Evolutionary conservation across 2,329 filamentous ascomycete genomes (phyloP), one percentile per base, ranked within the genome.

Genomic region (Ophiocordyceps australis): DNA sequence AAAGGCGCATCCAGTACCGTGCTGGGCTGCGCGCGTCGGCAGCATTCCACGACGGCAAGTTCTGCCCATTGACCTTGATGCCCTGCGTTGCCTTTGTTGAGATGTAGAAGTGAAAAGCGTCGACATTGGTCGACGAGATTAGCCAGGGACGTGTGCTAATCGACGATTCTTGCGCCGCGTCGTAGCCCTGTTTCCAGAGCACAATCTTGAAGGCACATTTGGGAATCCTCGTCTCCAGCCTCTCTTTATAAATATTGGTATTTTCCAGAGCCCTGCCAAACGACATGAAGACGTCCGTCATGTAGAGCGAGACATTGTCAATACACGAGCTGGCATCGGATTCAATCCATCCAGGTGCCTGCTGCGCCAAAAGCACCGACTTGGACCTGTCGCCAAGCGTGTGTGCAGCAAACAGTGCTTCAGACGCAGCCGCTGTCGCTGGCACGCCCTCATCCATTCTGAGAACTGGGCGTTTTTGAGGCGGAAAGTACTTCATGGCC

Each of bases 121-220:
- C 62, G 3, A 60, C 48, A 29, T 59, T 47, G 5, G 36, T 35
- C 2, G 33, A 20, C 11, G 49, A 38, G 25, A 54, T 35, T 15
- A 40, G 31, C 53, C 56, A 50, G 24, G 55, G 43, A 29, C 49
- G 55, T 59, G 72, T 29, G 63, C 59, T 34, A 65, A 67, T 26
- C 63, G 63, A 19, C 56, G 55, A 26, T 14, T 65, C 60, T 24
- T 57, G 60, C 25, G 55, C 55, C 7, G 64, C 58, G 30, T 80
- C 74, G 30, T 74, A 74, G 9, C 66, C 67, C 1, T 72, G 63
- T 28, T 67, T 72, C 62, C 76, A 82, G 17, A 89, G 67, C 18
- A 81, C 59, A 20, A 94, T 56, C 39, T 79, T 75, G 37, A 93
- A 70, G 1, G 80, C 82, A 34, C 74, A 74, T 42, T 86, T 86